Evolutionary conservation across 352 stramenopile species (phyloP).

Genomic region (Globisporangium camurandrum): DNA sequence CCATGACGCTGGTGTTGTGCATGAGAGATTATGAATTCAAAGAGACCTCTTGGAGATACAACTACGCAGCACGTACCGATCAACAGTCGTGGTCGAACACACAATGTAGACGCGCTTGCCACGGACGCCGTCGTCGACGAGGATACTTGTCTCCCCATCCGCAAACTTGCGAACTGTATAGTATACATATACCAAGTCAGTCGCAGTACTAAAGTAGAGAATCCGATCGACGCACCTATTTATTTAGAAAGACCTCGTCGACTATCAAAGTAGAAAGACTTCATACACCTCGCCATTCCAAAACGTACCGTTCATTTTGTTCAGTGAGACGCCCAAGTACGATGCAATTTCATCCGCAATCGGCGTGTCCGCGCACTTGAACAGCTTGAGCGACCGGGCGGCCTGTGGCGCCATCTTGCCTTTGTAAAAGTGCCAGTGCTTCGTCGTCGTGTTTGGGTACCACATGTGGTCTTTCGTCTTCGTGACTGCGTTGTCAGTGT

Average conservation of each 20-base stretch:
- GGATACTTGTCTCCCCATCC: conserved; percentile 75
- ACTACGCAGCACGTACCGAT: conserved; percentile 38
- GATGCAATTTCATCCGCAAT: conserved; percentile 80
- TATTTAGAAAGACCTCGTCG: too few species aligned
- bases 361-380: conserved; percentile 82
- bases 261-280: too few species aligned
- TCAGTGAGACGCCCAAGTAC: conserved; percentile 74
- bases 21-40: too few species aligned
- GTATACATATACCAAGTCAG: not conserved
- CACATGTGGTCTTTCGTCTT: conserved; percentile 29
- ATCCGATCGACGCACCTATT: too few species aligned
- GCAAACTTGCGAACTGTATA: conserved; percentile 69
- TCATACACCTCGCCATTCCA: conserved; percentile 2
- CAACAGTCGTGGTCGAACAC: conserved; percentile 78
- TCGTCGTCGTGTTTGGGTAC: conserved; percentile 79
- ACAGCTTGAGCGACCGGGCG: conserved; percentile 84
- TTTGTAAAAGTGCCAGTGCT: conserved; percentile 86
- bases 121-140: conserved; percentile 70
- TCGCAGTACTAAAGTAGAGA: too few species aligned
- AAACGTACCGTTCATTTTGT: conserved; percentile 56
- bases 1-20: conserved; percentile 48
- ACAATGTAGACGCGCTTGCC: conserved; percentile 84
- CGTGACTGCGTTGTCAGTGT: conserved; percentile 11
- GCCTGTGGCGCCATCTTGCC: conserved; percentile 79
- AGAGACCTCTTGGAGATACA: too few species aligned